Evolutionary conservation across 768 basidiomycete genomes (phyloP).

Genomic region (Cytidiella melzeri): DNA sequence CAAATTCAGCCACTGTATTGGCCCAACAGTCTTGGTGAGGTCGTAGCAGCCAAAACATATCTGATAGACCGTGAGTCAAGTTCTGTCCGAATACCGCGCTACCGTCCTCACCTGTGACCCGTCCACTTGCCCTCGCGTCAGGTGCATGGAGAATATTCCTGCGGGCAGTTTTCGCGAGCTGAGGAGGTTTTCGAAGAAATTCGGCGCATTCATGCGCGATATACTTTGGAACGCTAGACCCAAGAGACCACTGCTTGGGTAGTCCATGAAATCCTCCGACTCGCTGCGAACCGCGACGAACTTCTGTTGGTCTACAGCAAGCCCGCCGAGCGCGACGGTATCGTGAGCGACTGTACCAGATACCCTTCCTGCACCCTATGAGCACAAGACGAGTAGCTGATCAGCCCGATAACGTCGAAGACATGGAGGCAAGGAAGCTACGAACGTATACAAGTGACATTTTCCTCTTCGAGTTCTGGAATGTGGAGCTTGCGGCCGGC

Average conservation of each 20-base stretch:
- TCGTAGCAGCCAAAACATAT: constrained; percentile 42
- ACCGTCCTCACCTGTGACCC: constrained; percentile 43
- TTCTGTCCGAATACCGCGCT: not conserved
- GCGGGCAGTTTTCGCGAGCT: constrained; percentile 31
- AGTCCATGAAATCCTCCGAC: constrained; percentile 42
- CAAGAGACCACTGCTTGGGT: constrained; percentile 52
- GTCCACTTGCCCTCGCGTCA: constrained; percentile 33
- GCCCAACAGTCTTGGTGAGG: constrained; percentile 29
- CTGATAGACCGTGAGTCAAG: constrained; percentile 9
- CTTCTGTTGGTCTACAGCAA: constrained; percentile 41
- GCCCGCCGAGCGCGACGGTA: constrained; percentile 40
- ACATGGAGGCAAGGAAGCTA: constrained; percentile 2
- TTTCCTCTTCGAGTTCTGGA: constrained; percentile 19
- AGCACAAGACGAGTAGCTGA: not conserved
- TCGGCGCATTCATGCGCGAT: constrained; percentile 36
- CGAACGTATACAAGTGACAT: constrained; percentile 44
- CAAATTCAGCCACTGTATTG: constrained; percentile 34
- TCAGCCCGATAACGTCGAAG: not conserved
- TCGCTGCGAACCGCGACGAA: constrained; percentile 47
- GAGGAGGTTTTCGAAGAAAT: constrained; percentile 63
- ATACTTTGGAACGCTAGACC: constrained; percentile 61
- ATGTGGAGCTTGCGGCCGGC: constrained; percentile 36
- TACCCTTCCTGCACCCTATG: constrained; percentile 48
- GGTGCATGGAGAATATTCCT: constrained; percentile 54
- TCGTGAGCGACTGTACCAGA: constrained; percentile 45